These are phyloP conservation scores for Colletotrichum somersetense DNA, from an alignment of 2,329 filamentous ascomycete species.

Conservation along the genomic window DNA sequence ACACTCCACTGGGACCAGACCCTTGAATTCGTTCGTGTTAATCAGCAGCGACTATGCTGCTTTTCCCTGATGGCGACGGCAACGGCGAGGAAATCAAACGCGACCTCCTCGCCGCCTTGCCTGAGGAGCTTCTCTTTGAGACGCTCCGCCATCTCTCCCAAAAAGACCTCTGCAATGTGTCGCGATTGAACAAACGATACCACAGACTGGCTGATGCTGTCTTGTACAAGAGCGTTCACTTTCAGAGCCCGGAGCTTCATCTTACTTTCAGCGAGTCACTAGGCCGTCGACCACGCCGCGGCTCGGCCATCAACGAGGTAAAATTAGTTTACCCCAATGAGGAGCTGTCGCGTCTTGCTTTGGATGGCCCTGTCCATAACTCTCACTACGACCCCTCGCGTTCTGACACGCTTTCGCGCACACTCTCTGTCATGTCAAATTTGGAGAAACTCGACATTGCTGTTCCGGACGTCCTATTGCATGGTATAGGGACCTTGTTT, in stretches of 20 bases:
- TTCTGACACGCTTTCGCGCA: conserved; percentile 59
- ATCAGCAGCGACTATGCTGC: conserved; percentile 16
- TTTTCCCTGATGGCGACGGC: conserved; percentile 13
- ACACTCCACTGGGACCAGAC: background rate
- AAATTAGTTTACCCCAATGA: conserved; percentile 59
- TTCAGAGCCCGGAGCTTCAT: conserved; percentile 61
- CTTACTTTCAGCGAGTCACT: conserved; percentile 63
- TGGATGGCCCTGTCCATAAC: conserved; percentile 52
- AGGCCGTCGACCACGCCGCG: conserved; percentile 58
- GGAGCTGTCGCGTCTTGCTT: conserved; percentile 57
- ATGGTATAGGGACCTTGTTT: conserved; percentile 62
- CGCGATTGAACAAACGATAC: conserved; percentile 57
- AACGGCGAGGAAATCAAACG: conserved; percentile 7
- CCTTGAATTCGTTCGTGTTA: background rate
- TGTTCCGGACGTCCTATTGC: conserved; percentile 58
- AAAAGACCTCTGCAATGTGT: conserved; percentile 58
- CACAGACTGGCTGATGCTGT: conserved; percentile 61
- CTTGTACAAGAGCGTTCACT: conserved; percentile 61
- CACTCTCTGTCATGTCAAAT: conserved; percentile 64
- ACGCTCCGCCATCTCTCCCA: conserved; percentile 49
- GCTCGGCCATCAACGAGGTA: conserved; percentile 60
- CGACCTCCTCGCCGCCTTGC: conserved; percentile 36
- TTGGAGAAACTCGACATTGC: conserved; percentile 60
- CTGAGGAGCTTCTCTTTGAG: conserved; percentile 58
- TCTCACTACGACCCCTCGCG: conserved; percentile 49